Conservation (phyloP, 768 basidiomycete genomes). For the Cytidiella melzeri region DNA sequence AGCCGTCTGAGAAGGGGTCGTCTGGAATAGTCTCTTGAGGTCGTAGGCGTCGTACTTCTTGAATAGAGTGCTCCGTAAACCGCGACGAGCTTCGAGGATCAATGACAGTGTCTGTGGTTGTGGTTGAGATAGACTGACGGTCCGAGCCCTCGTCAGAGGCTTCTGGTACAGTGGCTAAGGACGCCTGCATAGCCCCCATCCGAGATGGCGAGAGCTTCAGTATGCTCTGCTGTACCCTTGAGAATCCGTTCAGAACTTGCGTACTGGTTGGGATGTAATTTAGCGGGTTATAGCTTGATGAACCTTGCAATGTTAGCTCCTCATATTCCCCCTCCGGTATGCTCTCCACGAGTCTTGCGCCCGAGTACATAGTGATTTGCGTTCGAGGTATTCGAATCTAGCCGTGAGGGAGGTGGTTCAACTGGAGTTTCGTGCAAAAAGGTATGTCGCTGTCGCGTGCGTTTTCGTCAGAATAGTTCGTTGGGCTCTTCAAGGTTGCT, state of each 20-base stretch:
- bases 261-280: background rate
- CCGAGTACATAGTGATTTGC: background rate
- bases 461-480: too few relatives aligned
- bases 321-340: background rate
- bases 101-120: constrained; percentile 7
- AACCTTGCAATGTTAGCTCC: background rate
- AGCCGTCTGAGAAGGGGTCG: constrained; percentile 27
- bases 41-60: constrained; percentile 1
- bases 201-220: constrained; percentile 1
- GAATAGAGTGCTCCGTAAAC: constrained; percentile 5
- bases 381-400: background rate
- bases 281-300: background rate
- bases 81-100: constrained; percentile 11
- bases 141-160: constrained; percentile 22
- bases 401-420: background rate
- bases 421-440: background rate
- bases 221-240: constrained; percentile 1
- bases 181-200: constrained; percentile 4
- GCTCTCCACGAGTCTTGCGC: background rate
- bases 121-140: constrained; percentile 15
- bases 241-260: background rate
- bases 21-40: constrained; percentile 12
- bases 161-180: constrained; percentile 17
- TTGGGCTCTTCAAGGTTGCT: too few relatives aligned
- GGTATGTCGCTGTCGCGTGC: too few relatives aligned